Evolutionary conservation across 1,139 yeast species (phyloP), one percentile per base, ranked within the genome.

Genomic region (Suhomyces taliae): DNA sequence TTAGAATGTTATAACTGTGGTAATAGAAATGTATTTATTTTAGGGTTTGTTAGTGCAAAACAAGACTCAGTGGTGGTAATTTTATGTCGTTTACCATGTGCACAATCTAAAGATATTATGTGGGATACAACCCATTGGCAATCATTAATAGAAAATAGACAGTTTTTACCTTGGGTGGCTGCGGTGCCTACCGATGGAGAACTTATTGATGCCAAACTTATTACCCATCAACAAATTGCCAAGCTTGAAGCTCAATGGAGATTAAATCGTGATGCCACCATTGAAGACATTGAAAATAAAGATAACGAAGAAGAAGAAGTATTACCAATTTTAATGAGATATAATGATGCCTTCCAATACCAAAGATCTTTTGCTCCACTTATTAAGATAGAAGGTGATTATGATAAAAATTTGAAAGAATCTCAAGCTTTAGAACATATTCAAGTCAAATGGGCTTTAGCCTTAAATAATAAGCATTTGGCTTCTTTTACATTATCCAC

Each of bases 41-140:
- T 91, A 40, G 98, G 98, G 1, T 90, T 85, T 67, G 95, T 91
- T 14, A 80, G 91, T 33, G 97, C 97, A 6, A 89, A 88, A 58
- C 81, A 85, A 51, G 96, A 89, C 56, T 85, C 91, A 6, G 91
- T 90, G 40, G 93, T 91, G 54, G 96, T 91, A 8, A 78, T 90
- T 38, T 70, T 91, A 42, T 91, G 97, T 68, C 81, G 98, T 48
- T 75, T 89, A 49, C 97, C 97, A 0, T 91, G 97, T 66, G 90
- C 97, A 0, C 90, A 84, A 59, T 70, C 81, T 4, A 83, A 83
- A 53, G 88, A 87, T 59, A 65, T 75, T 9, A 83, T 85, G 57
- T 91, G 97, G 97, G 96, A 90, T 60, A 85, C 95, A 1, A 79
- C 78, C 36, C 87, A 87, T 53, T 91, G 98, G 98, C 90, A 86